Evolutionary conservation across 371 early-diverging fungal genomes (phyloP).

Genomic region (Mucor sp.): DNA sequence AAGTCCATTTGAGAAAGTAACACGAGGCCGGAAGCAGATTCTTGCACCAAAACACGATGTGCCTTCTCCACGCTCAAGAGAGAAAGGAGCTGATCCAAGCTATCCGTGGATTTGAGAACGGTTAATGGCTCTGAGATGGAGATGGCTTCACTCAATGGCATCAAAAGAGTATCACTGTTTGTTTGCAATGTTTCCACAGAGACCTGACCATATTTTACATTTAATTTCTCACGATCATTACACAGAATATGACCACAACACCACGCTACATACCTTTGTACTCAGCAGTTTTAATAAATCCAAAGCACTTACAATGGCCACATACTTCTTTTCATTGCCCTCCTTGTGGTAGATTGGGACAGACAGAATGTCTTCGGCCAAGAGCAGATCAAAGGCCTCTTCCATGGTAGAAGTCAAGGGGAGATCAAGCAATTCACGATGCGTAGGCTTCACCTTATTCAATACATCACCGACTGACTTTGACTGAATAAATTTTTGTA

Average conservation of each 20-base stretch:
- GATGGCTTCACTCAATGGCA: constrained; percentile 43
- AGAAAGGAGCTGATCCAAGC: constrained; percentile 35
- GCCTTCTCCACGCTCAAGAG: constrained; percentile 47
- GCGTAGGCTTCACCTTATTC: constrained; percentile 36
- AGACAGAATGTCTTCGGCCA: constrained; percentile 58
- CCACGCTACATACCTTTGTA: constrained; percentile 31
- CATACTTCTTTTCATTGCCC: constrained; percentile 36
- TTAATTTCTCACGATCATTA: constrained; percentile 26
- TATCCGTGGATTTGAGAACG: constrained; percentile 40
- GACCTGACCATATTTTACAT: constrained; percentile 11
- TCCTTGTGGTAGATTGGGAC: constrained; percentile 56
- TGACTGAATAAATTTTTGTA: constrained; percentile 41
- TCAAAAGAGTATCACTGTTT: constrained; percentile 20
- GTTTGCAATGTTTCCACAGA: constrained; percentile 22
- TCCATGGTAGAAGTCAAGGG: constrained; percentile 58
- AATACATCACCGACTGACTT: constrained; percentile 54
- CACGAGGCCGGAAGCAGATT: constrained; percentile 24
- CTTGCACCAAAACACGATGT: constrained; percentile 58
- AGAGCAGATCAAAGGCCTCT: constrained; percentile 58
- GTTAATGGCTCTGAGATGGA: constrained; percentile 43
- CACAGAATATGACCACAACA: background rate
- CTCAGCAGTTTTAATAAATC: constrained; percentile 54
- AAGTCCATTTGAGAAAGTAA: constrained; percentile 66
- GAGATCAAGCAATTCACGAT: constrained; percentile 52
- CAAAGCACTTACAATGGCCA: constrained; percentile 59